A percentile compares a stretch with the other conserved stretches of the same genome.
These are phyloP conservation scores for Peronospora belbahrii DNA, from an alignment of 352 stramenopile species.

Conservation along the genomic window DNA sequence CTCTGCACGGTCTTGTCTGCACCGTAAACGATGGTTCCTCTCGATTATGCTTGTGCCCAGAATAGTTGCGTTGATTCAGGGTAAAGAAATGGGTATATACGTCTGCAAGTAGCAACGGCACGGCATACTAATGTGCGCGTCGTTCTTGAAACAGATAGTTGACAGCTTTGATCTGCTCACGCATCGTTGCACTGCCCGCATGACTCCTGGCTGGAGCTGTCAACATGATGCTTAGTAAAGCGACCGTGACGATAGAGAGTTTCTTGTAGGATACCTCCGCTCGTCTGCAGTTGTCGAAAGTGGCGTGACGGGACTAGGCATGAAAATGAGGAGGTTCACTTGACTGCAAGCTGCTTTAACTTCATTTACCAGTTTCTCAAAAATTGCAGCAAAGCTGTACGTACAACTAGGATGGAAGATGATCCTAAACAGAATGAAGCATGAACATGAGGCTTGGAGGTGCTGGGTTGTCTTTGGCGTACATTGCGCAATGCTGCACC, in stretches of 20 bases:
- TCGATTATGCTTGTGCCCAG: slow-evolving; percentile 57
- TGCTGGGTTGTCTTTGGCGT: neutral
- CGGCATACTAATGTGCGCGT: slow-evolving; percentile 44
- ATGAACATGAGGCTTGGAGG: neutral
- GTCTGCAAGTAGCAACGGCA: slow-evolving; percentile 54
- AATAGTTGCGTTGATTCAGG: slow-evolving; percentile 57
- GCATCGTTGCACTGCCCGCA: slow-evolving; percentile 35
- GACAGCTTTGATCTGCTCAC: slow-evolving; percentile 32
- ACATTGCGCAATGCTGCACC: neutral
- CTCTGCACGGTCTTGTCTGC: slow-evolving; percentile 62
- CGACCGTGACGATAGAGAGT: too few species aligned
- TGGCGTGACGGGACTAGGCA: neutral
- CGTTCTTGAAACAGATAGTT: slow-evolving; percentile 60
- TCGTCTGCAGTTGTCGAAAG: neutral
- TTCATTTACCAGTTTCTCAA: neutral
- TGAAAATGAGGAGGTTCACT: slow-evolving; percentile 1
- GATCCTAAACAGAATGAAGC: neutral
- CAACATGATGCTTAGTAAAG: too few species aligned
- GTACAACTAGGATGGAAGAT: neutral
- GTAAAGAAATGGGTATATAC: slow-evolving; percentile 64
- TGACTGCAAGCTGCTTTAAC: neutral
- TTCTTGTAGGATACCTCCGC: too few species aligned
- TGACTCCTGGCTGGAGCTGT: too few species aligned
- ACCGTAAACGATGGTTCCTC: slow-evolving; percentile 72
- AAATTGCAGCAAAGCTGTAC: neutral